Conservation (phyloP, 768 basidiomycete species). For the Pleurotus eryngii region DNA sequence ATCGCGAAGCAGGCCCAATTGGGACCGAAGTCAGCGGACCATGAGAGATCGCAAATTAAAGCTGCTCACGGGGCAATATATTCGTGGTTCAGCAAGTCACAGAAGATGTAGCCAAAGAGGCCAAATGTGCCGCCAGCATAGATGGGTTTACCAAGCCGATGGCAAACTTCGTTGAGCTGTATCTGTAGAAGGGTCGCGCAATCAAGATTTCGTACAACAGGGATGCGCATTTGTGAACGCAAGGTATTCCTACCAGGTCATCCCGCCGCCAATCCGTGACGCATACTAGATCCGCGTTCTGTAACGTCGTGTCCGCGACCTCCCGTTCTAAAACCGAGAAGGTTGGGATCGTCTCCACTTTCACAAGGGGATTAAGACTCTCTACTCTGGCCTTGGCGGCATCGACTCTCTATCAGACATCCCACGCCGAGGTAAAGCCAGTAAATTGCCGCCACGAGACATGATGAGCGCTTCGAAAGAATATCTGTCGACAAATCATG, state of each 20-base stretch:
- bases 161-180: conserved; percentile 75
- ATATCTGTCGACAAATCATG: conserved; percentile 3
- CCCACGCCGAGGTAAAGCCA: conserved; percentile 36
- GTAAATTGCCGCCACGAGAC: conserved; percentile 29
- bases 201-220: background rate
- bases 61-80: conserved; percentile 76
- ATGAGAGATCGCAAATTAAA: conserved; percentile 7
- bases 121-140: conserved; percentile 94
- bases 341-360: conserved; percentile 64
- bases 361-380: conserved; percentile 89
- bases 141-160: conserved; percentile 71
- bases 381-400: conserved; percentile 84
- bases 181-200: conserved; percentile 43
- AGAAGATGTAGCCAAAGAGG: conserved; percentile 89
- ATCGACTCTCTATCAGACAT: conserved; percentile 65
- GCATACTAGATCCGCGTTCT: conserved; percentile 79
- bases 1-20: conserved; percentile 9
- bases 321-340: conserved; percentile 44
- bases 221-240: conserved; percentile 2
- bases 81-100: conserved; percentile 85
- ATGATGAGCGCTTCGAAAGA: conserved; percentile 1
- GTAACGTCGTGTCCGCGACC: conserved; percentile 55
- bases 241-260: conserved; percentile 54
- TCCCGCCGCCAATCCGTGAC: conserved; percentile 75
- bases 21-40: conserved; percentile 8